Conservation (phyloP, 176 grass and related monocot species). For the Avena eriantha region DNA sequence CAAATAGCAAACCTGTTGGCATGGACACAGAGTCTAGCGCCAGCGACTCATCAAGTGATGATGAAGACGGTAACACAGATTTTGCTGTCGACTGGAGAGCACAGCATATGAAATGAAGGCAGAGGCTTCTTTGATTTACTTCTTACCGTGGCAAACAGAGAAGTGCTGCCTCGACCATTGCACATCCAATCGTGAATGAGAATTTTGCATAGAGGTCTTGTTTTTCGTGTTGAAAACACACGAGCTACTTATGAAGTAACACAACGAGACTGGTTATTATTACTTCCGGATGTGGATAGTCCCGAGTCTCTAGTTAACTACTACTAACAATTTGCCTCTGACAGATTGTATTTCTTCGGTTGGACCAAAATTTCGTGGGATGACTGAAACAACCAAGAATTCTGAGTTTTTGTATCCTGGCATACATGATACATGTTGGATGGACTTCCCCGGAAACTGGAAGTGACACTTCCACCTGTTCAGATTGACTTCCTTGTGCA, state of each 20-base stretch:
- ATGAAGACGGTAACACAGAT: constrained; percentile 50
- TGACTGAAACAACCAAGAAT: not conserved
- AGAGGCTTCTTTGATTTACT: not conserved
- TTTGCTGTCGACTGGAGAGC: constrained; percentile 70
- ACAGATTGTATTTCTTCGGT: not conserved
- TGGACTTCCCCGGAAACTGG: not conserved
- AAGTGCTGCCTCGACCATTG: not conserved
- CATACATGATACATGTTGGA: not conserved
- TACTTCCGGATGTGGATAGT: not conserved
- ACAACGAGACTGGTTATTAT: not conserved
- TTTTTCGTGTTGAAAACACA: not conserved
- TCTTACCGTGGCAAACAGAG: not conserved
- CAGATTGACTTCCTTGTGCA: constrained; percentile 9
- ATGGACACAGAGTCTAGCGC: constrained; percentile 47
- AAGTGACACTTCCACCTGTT: not conserved
- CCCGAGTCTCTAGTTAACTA: not conserved
- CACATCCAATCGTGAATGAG: not conserved
- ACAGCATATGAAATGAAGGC: constrained; percentile 60
- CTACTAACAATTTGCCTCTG: not conserved
- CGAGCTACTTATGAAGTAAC: not conserved
- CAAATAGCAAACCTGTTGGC: constrained; percentile 45
- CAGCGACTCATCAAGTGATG: constrained; percentile 55
- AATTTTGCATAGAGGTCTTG: constrained; percentile 24
- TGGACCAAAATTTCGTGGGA: not conserved
- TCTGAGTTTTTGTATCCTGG: not conserved